Conservation (phyloP, 139 green algal genomes). For the Closterium sp. region DNA sequence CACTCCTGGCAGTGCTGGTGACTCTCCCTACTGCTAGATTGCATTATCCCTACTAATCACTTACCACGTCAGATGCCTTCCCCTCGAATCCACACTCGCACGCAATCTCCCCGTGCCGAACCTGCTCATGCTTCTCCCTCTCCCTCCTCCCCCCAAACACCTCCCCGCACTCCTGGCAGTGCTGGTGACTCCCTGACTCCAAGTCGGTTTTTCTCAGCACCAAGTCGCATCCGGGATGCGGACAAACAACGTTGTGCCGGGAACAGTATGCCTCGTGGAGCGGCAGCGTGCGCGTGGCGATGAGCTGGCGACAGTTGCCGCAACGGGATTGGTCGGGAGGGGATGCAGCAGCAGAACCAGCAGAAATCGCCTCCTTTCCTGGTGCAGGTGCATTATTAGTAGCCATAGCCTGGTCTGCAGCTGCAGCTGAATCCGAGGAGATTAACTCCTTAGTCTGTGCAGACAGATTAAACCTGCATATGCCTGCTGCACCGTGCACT, state of each 20-base stretch:
- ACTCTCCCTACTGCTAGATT: no score
- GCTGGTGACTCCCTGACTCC: constrained; percentile 1
- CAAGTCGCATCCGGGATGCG: constrained; percentile 23
- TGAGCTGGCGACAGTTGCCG: constrained; percentile 43
- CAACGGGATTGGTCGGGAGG: constrained; percentile 2
- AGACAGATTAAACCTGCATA: background rate
- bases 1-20: no score
- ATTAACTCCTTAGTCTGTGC: background rate
- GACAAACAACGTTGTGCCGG: constrained; percentile 43
- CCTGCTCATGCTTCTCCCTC: constrained; percentile 35
- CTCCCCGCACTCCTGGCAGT: constrained; percentile 41
- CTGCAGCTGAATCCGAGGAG: background rate
- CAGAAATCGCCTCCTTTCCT: background rate
- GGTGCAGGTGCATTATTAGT: background rate
- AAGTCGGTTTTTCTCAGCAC: constrained; percentile 23
- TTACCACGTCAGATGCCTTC: background rate
- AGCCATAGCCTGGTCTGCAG: background rate
- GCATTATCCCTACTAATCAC: no score
- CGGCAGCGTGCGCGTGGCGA: constrained; percentile 9
- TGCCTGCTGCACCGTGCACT: background rate
- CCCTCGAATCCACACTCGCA: constrained; percentile 24
- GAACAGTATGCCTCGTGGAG: constrained; percentile 49
- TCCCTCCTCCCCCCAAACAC: constrained; percentile 18
- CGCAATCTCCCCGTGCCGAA: constrained; percentile 16
- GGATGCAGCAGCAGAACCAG: background rate